Evolutionary conservation across 306 rosid species (phyloP), one percentile per base, ranked within the genome.

Genomic region (Trifolium subterraneum): DNA sequence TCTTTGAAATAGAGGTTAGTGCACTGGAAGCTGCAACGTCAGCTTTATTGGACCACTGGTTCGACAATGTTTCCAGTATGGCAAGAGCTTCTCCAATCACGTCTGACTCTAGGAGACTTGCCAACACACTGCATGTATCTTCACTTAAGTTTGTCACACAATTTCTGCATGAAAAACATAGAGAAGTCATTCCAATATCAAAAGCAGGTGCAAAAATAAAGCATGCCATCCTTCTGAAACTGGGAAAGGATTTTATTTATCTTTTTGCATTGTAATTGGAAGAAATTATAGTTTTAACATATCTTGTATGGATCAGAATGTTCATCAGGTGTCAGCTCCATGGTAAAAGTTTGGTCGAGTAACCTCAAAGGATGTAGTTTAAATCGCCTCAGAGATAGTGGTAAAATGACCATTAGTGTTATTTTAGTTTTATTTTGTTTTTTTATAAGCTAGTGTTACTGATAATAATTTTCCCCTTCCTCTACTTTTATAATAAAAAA

Each of bases 1-100:
- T 77, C 78, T 81, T 81, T 41, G 83, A 60, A 50, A 91, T 59
- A 70, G 87, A 67, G 19, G 77, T 18, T 16, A 87, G 84, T 64
- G 79, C 84, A 81, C 83, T 84, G 25, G 88, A 77, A 63, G 84
- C 85, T 35, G 74, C 68, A 67, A 72, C 74, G 60, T 73, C 85
- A 27, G 68, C 61, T 48, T 83, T 64, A 29, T 82, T 83, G 59
- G 78, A 56, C 63, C 63, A 65, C 68, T 84, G 59, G 33, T 70
- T 79, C 15, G 92, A 83, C 72, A 93, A 64, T 29, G 78, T 78
- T 80, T 89, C 96, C 83, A 91, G 52, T 67, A 89, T 75, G 15
- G 86, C 72, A 80, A 93, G 93, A 84, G 78, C 96, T 84, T 89
- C 97, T 74, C 69, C 85, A 11, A 52, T 67, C 56, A 84, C 87